Evolutionary conservation across 495 filamentous ascomycete genomes (phyloP).

Genomic region (Podospora conica): DNA sequence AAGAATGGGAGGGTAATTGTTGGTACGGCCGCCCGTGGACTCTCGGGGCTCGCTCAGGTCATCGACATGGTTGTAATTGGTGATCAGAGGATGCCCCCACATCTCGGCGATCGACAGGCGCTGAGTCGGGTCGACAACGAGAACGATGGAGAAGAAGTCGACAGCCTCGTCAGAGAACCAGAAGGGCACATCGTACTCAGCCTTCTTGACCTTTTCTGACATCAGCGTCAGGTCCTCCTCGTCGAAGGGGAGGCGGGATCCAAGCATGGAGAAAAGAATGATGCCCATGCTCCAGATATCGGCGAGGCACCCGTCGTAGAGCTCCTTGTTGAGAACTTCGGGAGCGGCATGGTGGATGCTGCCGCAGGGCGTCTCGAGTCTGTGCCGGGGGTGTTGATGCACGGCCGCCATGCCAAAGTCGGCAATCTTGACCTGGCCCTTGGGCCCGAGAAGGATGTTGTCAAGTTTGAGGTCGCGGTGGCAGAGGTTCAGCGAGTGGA

Average conservation of each 20-base stretch:
- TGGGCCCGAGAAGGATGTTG: constrained; percentile 78
- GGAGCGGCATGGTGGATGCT: constrained; percentile 96
- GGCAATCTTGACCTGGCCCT: constrained; percentile 76
- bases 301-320: constrained; percentile 74
- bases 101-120: constrained; percentile 73
- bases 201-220: constrained; percentile 60
- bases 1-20: constrained; percentile 29
- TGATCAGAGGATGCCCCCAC: constrained; percentile 76
- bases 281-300: constrained; percentile 96
- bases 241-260: constrained; percentile 77
- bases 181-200: constrained; percentile 63
- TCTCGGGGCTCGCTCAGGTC: constrained; percentile 36
- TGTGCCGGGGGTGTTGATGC: constrained; percentile 65
- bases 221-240: constrained; percentile 53
- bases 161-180: constrained; percentile 64
- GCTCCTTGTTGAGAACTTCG: constrained; percentile 65
- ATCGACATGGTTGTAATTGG: constrained; percentile 67
- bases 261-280: constrained; percentile 77
- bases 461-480: constrained; percentile 96
- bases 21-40: constrained; percentile 18
- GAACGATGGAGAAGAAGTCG: constrained; percentile 68
- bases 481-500: constrained; percentile 88
- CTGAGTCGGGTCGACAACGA: constrained; percentile 64
- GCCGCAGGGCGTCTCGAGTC: constrained; percentile 82
- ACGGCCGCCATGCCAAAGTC: constrained; percentile 98